Evolutionary conservation across 2,329 filamentous ascomycete species (phyloP).

Genomic region (Stemphylium vesicarium): DNA sequence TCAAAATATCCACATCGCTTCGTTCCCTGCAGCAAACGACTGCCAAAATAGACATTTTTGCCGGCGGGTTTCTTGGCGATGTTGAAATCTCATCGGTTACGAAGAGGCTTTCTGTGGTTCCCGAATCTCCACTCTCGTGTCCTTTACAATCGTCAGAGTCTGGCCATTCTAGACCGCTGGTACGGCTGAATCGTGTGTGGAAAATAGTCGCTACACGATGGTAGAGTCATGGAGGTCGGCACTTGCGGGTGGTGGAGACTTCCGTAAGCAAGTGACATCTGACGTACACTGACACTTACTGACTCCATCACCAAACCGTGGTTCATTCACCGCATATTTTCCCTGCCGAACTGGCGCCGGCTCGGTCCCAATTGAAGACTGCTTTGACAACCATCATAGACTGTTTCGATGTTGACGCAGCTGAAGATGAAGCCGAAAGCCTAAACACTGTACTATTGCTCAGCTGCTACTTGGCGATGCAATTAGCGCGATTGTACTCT

Average conservation of each 20-base stretch:
- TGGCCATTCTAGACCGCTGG: constrained; percentile 3
- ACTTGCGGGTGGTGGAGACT: constrained; percentile 4
- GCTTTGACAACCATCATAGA: not conserved
- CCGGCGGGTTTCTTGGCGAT: not conserved
- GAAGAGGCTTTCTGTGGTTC: no score
- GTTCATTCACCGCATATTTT: constrained; percentile 18
- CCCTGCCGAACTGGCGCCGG: constrained; percentile 8
- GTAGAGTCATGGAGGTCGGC: not conserved
- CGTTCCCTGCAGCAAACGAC: constrained; percentile 5
- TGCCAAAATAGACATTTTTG: constrained; percentile 7
- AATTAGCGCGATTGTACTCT: not conserved
- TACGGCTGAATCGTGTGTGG: constrained; percentile 1
- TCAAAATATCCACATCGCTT: constrained; percentile 6
- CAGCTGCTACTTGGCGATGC: not conserved
- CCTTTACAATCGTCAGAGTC: not conserved
- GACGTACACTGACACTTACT: constrained; percentile 5
- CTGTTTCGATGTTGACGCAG: not conserved
- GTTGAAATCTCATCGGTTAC: not conserved
- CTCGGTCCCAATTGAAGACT: not conserved
- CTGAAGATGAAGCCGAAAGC: not conserved
- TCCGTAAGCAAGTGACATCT: constrained; percentile 8
- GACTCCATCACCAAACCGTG: constrained; percentile 9
- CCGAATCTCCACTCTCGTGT: not conserved
- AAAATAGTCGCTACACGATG: not conserved
- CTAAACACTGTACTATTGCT: not conserved